Base-by-base conservation (phyloP, 768 basidiomycete genomes). In the Boletus vinaceobasis region DNA sequence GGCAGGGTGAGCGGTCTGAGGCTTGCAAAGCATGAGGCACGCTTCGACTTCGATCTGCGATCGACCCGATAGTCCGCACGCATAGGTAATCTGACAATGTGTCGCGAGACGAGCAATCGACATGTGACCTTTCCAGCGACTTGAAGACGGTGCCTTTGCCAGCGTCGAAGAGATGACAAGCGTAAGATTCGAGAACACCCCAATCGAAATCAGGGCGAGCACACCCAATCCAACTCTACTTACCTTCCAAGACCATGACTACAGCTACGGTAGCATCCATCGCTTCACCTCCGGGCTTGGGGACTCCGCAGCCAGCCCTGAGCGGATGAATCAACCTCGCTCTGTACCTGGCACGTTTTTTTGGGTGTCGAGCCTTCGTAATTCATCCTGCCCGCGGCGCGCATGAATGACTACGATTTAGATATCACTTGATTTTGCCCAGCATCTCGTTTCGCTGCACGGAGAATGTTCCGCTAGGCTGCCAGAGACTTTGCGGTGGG, bases 111-210 rank as follows among this genome's bases (percentile, higher is more conserved):
- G 19, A 32, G 23, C 13, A 3, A 36, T n/a, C n/a, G 21, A 31
- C 21, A 19, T 42, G 68, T 44, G 51, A 88, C 89, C 78, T 90
- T 90, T 43, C 90, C 90, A 9, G 74, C 88, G 9, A 79, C 72
- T 60, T 92, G 74, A 90, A 93, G 17, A 93, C 90, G 9, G 90
- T 86, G 4, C 91, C 90, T 62, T 86, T 88, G 19, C 82, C 89
- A 29, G 84, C 73, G 61, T 93, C 93, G 73, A 93, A 92, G 17
- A 93, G 71, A 8, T 87, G 84, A 36, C 19, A 4, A 46, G 5
- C 1, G 52, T 55, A 23, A 60, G 52, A 59, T 26, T 17, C 4
- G 11, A 15, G 10, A 21, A 21, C 4, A 27, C 1, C 9, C 19
- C 7, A 17, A 19, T 13, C 14, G 19, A 23, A 40, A 19, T 21